A percentile compares a stretch with the other conserved stretches of the same genome.
Evolutionary conservation across 352 stramenopile genomes (phyloP).

Genomic region (Aphanomyces invadans): DNA sequence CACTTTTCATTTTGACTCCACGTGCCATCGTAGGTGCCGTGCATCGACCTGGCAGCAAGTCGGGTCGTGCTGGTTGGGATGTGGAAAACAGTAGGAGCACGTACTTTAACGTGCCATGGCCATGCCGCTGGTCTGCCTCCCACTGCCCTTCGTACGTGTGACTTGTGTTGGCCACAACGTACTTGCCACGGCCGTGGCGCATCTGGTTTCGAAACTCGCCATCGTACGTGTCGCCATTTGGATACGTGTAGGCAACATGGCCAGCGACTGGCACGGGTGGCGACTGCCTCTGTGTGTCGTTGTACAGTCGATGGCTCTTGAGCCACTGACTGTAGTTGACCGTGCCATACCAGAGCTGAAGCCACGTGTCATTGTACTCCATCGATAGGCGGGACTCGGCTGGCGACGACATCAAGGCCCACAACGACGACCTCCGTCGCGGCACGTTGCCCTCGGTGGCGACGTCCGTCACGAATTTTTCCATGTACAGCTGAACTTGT

Average conservation of each 20-base stretch:
- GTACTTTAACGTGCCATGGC: constrained; percentile 52
- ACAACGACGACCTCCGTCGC: constrained; percentile 10
- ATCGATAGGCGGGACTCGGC: constrained; percentile 38
- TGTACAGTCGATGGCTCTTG: constrained; percentile 29
- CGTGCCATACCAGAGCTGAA: constrained; percentile 54
- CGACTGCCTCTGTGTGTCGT: constrained; percentile 22
- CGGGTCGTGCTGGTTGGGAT: background rate
- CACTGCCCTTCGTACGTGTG: constrained; percentile 75
- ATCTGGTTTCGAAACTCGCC: constrained; percentile 55
- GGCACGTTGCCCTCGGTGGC: constrained; percentile 4
- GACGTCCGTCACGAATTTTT: constrained; percentile 46
- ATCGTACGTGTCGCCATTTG: constrained; percentile 73
- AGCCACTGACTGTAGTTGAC: constrained; percentile 54
- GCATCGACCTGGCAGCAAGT: background rate
- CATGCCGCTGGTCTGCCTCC: constrained; percentile 52
- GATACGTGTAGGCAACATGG: constrained; percentile 42
- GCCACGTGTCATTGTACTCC: constrained; percentile 54
- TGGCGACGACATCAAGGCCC: constrained; percentile 35
- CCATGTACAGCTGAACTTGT: constrained; percentile 47
- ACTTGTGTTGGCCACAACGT: constrained; percentile 66
- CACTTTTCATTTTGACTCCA: constrained; percentile 64
- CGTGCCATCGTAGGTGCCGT: constrained; percentile 56
- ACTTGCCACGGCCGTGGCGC: constrained; percentile 65
- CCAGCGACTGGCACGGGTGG: constrained; percentile 40
- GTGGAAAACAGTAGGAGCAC: background rate